A percentile compares a stretch with the other conserved stretches of the same genome.
Conservation (phyloP, 495 filamentous ascomycete species). For the Hypoxylon rickii region DNA sequence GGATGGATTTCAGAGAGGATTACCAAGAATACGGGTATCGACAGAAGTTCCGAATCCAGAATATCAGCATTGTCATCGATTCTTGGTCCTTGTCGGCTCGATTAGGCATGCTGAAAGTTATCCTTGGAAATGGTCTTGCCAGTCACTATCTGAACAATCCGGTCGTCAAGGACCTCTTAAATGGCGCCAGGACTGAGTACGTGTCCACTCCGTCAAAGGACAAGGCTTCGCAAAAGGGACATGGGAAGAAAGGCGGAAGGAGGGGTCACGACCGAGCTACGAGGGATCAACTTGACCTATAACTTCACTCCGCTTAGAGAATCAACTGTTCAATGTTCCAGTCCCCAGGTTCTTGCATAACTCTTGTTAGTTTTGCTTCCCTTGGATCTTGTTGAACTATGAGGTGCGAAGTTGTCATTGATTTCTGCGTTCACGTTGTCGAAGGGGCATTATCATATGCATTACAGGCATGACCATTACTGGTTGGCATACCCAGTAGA, state of each 20-base stretch:
- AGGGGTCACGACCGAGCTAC: slow-evolving; percentile 10
- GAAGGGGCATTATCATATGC: too few relatives aligned
- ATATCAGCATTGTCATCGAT: slow-evolving; percentile 78
- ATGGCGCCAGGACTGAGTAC: slow-evolving; percentile 40
- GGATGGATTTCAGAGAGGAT: slow-evolving; percentile 72
- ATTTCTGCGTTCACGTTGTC: too few relatives aligned
- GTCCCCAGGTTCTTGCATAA: too few relatives aligned
- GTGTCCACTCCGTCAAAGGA: slow-evolving; percentile 25
- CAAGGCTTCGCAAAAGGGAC: slow-evolving; percentile 11
- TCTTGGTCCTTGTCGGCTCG: slow-evolving; percentile 89
- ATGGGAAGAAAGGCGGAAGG: slow-evolving; percentile 13
- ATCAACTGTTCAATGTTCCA: not conserved
- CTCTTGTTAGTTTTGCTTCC: too few relatives aligned
- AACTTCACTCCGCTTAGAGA: not conserved
- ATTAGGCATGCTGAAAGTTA: slow-evolving; percentile 72
- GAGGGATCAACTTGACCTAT: not conserved
- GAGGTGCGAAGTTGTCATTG: too few relatives aligned
- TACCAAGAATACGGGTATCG: slow-evolving; percentile 77
- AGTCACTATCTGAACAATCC: slow-evolving; percentile 82
- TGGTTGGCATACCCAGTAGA: too few relatives aligned
- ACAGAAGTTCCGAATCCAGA: slow-evolving; percentile 74
- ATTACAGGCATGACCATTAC: too few relatives aligned
- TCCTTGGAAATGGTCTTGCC: slow-evolving; percentile 79
- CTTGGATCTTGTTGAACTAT: too few relatives aligned
- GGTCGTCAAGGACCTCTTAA: slow-evolving; percentile 73